Percentiles rank a stretch among this genome's conserved stretches.
Evolutionary conservation across 2,329 filamentous ascomycete genomes (phyloP).

Genomic region (Volutella citrinella): DNA sequence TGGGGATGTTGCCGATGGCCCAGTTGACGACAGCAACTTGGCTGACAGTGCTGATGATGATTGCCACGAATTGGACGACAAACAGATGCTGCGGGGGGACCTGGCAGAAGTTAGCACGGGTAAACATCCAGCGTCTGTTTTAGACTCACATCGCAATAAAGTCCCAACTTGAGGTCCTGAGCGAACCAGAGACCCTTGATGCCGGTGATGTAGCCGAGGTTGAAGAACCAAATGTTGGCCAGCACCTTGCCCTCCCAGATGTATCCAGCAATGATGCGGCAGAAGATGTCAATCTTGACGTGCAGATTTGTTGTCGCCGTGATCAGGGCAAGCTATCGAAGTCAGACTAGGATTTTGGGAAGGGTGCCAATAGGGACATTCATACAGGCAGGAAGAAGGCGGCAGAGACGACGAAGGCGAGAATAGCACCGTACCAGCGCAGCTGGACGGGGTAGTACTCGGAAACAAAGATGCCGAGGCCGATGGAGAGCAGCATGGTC

Average conservation of each 20-base stretch:
- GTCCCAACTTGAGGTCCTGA: slow-evolving; percentile 44
- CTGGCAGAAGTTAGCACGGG: slow-evolving; percentile 15
- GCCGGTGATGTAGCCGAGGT: slow-evolving; percentile 38
- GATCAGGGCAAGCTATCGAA: slow-evolving; percentile 25
- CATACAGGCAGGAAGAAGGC: slow-evolving; percentile 28
- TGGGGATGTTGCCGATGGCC: slow-evolving; percentile 42
- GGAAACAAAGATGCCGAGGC: slow-evolving; percentile 26
- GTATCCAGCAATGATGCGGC: slow-evolving; percentile 43
- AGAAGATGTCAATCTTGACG: slow-evolving; percentile 43
- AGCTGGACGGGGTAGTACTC: slow-evolving; percentile 30
- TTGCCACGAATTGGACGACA: slow-evolving; percentile 39
- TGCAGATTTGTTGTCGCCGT: slow-evolving; percentile 42
- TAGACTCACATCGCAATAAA: slow-evolving; percentile 32
- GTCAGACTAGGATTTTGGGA: too few species aligned
- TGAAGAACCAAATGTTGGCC: slow-evolving; percentile 37
- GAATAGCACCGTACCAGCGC: slow-evolving; percentile 29
- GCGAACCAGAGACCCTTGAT: slow-evolving; percentile 41
- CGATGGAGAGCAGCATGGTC: slow-evolving; percentile 16
- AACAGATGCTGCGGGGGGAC: slow-evolving; percentile 45
- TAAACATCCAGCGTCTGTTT: background rate
- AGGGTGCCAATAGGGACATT: background rate
- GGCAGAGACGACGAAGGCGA: slow-evolving; percentile 25
- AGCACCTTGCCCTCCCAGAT: slow-evolving; percentile 41
- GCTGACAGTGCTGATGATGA: slow-evolving; percentile 41
- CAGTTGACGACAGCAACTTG: slow-evolving; percentile 39